Evolutionary conservation across 352 stramenopile genomes (phyloP).

Genomic region (Pythium oligandrum): DNA sequence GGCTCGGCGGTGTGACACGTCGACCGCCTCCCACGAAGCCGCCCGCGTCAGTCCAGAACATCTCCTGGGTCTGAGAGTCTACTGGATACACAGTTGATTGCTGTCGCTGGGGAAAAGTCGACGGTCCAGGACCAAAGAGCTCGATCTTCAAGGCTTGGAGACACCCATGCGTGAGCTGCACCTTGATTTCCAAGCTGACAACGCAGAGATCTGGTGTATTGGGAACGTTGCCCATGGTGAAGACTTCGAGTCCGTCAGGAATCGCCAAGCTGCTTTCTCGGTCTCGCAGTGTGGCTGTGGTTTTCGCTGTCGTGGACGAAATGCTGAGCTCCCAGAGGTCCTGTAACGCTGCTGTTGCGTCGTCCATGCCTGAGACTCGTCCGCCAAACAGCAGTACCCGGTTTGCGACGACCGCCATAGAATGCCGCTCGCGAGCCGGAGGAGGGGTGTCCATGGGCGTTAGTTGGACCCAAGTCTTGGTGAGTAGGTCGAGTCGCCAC

Average conservation of each 20-base stretch:
- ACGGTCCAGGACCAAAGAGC: conserved; percentile 54
- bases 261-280: conserved; percentile 33
- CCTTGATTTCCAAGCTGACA: conserved; percentile 30
- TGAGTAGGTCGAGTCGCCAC: conserved; percentile 56
- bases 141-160: conserved; percentile 45
- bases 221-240: conserved; percentile 39
- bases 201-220: conserved; percentile 37
- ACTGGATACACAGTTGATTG: conserved; percentile 33
- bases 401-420: conserved; percentile 33
- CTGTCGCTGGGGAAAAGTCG: conserved; percentile 46
- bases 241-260: conserved; percentile 40
- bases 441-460: conserved; percentile 13
- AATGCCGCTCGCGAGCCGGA: conserved; percentile 52
- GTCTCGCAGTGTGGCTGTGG: conserved; percentile 27
- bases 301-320: conserved; percentile 34
- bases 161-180: conserved; percentile 57
- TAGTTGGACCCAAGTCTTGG: conserved; percentile 48
- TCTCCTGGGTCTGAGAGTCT: conserved; percentile 28
- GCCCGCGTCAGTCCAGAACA: conserved; percentile 37
- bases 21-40: conserved; percentile 23
- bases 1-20: conserved; percentile 25
- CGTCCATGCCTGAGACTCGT: conserved; percentile 20
- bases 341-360: conserved; percentile 27
- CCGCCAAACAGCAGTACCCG: conserved; percentile 64
- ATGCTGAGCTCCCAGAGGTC: conserved; percentile 67